These are phyloP conservation scores for Tranzscheliella williamsii DNA, from an alignment of 1,284 basidiomycete species.

Conservation along the genomic window DNA sequence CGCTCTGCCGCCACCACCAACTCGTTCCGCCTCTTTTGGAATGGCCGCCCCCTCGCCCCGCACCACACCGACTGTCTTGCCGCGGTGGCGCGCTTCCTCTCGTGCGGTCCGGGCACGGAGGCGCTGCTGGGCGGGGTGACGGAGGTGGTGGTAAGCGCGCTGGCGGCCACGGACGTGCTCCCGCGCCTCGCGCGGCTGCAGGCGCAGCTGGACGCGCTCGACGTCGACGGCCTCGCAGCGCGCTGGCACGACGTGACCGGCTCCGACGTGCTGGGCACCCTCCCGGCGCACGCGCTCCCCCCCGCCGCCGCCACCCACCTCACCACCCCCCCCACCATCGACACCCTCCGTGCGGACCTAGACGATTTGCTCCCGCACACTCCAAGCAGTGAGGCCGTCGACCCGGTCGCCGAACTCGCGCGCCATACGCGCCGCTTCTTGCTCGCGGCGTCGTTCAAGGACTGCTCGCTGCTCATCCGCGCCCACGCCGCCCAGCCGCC, in stretches of 20 bases:
- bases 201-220: slow-evolving; percentile 75
- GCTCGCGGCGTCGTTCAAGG: slow-evolving; percentile 91
- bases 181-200: slow-evolving; percentile 70
- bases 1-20: slow-evolving; percentile 13
- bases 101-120: background rate
- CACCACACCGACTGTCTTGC: slow-evolving; percentile 2
- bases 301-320: background rate
- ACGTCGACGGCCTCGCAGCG: slow-evolving; percentile 74
- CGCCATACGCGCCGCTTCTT: slow-evolving; percentile 75
- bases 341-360: background rate
- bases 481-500: slow-evolving; percentile 13
- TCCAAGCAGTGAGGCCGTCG: background rate
- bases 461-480: slow-evolving; percentile 82
- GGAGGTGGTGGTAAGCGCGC: slow-evolving; percentile 1
- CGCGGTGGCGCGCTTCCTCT: slow-evolving; percentile 2
- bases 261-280: slow-evolving; percentile 9
- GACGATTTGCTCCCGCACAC: background rate
- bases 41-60: slow-evolving; percentile 11
- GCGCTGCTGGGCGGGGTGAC: slow-evolving; percentile 1
- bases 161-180: slow-evolving; percentile 60
- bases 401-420: slow-evolving; percentile 62
- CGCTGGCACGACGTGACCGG: slow-evolving; percentile 20
- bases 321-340: background rate
- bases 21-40: slow-evolving; percentile 35
- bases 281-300: background rate